A percentile compares a stretch with the other conserved stretches of the same genome.
These are phyloP conservation scores for Agroathelia rolfsii DNA, from an alignment of 1,284 basidiomycete species.

Conservation along the genomic window DNA sequence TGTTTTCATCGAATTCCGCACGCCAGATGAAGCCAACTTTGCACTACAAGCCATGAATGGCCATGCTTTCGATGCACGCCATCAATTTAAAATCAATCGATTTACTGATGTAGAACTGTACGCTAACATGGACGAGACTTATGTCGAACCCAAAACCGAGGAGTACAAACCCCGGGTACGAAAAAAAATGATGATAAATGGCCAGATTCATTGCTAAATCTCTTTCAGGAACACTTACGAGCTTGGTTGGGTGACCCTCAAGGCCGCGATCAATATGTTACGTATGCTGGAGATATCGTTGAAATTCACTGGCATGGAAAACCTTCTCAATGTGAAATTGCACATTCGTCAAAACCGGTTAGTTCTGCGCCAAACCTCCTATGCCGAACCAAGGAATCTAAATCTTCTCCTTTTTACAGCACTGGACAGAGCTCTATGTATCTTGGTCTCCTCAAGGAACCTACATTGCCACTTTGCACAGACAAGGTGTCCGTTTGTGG, in stretches of 20 bases:
- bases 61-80: conserved; percentile 86
- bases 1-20: conserved; percentile 85
- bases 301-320: conserved; percentile 92
- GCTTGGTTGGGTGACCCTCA: conserved; percentile 90
- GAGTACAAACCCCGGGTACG: conserved; percentile 76
- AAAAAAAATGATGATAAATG: too few species aligned
- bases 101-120: conserved; percentile 92
- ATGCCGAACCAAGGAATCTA: conserved; percentile 9
- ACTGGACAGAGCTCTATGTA: conserved; percentile 98
- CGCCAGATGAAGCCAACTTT: conserved; percentile 70
- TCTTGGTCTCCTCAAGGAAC: conserved; percentile 97
- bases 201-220: too few species aligned
- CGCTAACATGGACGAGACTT: conserved; percentile 74
- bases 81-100: conserved; percentile 84
- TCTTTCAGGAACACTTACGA: conserved; percentile 95
- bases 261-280: conserved; percentile 94
- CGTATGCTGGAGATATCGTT: conserved; percentile 89
- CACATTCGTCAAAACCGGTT: conserved; percentile 65
- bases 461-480: conserved; percentile 87
- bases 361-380: conserved; percentile 21
- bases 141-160: conserved; percentile 71
- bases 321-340: conserved; percentile 78
- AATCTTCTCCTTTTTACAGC: conserved; percentile 32
- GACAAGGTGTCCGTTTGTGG: conserved; percentile 95
- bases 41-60: conserved; percentile 80